These are phyloP conservation scores for Kalmusia sp. DNA, from an alignment of 2,329 filamentous ascomycete species.

Conservation along the genomic window DNA sequence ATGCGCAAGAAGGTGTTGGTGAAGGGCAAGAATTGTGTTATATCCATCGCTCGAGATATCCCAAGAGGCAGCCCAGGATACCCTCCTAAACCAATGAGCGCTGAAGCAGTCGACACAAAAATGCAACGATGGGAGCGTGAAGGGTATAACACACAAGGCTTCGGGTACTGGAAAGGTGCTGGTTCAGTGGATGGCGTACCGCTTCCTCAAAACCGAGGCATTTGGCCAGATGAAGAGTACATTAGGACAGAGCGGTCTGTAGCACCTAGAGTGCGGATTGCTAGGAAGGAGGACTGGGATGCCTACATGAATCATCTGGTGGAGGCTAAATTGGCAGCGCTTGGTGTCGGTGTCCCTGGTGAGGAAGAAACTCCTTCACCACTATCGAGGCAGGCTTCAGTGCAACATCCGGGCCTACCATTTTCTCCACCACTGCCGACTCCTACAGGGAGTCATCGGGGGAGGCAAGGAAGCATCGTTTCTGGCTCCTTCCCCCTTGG, in stretches of 20 bases:
- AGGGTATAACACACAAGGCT: slow-evolving; percentile 73
- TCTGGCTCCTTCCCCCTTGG: slow-evolving; percentile 65
- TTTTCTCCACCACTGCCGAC: slow-evolving; percentile 86
- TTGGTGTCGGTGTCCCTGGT: slow-evolving; percentile 83
- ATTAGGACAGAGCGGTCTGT: slow-evolving; percentile 62
- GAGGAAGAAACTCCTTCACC: slow-evolving; percentile 68
- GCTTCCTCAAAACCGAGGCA: slow-evolving; percentile 66
- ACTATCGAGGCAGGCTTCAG: slow-evolving; percentile 75
- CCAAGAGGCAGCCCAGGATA: slow-evolving; percentile 50
- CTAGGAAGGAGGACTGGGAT: slow-evolving; percentile 76
- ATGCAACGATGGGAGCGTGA: slow-evolving; percentile 71
- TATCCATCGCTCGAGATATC: slow-evolving; percentile 53
- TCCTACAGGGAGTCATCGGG: slow-evolving; percentile 75
- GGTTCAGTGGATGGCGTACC: slow-evolving; percentile 26
- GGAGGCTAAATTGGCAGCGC: slow-evolving; percentile 89
- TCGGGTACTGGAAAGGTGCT: slow-evolving; percentile 66
- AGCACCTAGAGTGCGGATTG: slow-evolving; percentile 70
- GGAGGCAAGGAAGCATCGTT: slow-evolving; percentile 64
- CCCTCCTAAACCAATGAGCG: slow-evolving; percentile 51
- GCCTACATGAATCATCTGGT: slow-evolving; percentile 81
- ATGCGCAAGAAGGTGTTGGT: slow-evolving; percentile 54
- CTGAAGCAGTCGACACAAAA: slow-evolving; percentile 66
- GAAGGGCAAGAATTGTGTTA: slow-evolving; percentile 54
- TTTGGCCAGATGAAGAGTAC: slow-evolving; percentile 71
- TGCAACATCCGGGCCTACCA: slow-evolving; percentile 75